Base-by-base conservation (phyloP, 106 monocot genomes). In the Acorus gramineus region DNA sequence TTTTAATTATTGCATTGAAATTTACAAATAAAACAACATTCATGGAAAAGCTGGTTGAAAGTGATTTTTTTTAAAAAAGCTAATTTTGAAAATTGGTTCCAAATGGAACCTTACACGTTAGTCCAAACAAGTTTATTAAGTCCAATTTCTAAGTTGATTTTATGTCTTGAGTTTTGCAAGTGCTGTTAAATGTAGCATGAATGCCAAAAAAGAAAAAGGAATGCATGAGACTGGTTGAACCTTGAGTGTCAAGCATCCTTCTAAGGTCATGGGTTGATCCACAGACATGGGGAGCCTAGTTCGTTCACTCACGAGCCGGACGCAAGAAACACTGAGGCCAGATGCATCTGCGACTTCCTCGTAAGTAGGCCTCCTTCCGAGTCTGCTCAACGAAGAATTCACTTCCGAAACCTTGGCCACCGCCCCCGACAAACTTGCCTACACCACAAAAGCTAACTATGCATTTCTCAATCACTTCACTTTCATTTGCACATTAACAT, bases 391-490 rank as follows among this genome's bases (percentile, higher is more conserved):
- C 14, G 59, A 52, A 11, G 78, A 57, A 8, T 68, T 85, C 8
- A 81, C 78, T 57, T 85, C 78, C 1, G 14, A 46, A 50, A 85
- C 75, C 63, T 78, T 85, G 54, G 72, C 66, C 46, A 55, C 72
- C 2, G 50, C 59, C 14, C 60, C 66, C 46, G 71, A 60, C 71
- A 81, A 62, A 69, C 68, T 75, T 69, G 67, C 85, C 85, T 84
- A 59, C 28, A 28, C 28, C 56, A 69, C 50, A 55, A 14, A 63
- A 63, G 28, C 53, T 74, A 74, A 59, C 14, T 43, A 13, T 74
- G 57, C 49, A n/a, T 56, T 57, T 69, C 5, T 69, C 11, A 60
- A 48, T 65, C 10, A 12, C 5, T 9, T 9, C 46, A 10, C 9
- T 3, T 10, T 46, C 11, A 61, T 14, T 47, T 69, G 58, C 8